Evolutionary conservation across 176 grass and related monocot species (phyloP), one percentile per base, ranked within the genome.

Genomic region (Juncus effusus): DNA sequence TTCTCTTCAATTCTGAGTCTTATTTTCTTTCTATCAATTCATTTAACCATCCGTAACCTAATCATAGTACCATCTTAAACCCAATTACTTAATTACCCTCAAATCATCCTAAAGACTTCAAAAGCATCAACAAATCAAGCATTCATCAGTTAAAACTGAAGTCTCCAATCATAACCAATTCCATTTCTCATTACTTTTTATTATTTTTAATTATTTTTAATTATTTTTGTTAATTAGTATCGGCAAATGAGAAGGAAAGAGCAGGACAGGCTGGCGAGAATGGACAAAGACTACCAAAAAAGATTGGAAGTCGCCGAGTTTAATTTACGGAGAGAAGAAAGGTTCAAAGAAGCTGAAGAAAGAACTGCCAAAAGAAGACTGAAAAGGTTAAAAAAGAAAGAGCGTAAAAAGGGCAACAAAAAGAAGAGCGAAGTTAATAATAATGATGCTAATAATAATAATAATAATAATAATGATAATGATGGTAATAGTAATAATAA

Each of bases 181-280:
- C 19, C 19, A 28, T 28, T 28, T 1, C 19, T 28, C 19, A 28
- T 28, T 28, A 28, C 19, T 28, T 28, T 28, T 28, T 1, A 72
- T 59, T 78, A 2, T 59, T 3, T 52, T 67, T 65, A 7, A 42
- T 76, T 39, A 40, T 51, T 37, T 76, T 70, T 80, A 56, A 35
- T 44, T n/a, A 38, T 41, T 15, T 62, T 71, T 49, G 10, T 38
- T 4, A 47, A 37, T 77, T 80, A 99, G 94, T 93, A 99, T 73
- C 88, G 94, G 16, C 94, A 99, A 87, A 99, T 93, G 88, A 84
- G 94, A 72, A 87, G 88, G 81, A 89, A 87, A 67, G 92, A 91
- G 37, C 87, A 96, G 70, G 92, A 96, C 65, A 63, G 84, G 47
- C 10, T 96, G 49, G 38, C 82, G 6, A 86, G 87, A 67, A 91